Conservation (phyloP, 176 grass and related monocot species). For the Areca catechu region DNA sequence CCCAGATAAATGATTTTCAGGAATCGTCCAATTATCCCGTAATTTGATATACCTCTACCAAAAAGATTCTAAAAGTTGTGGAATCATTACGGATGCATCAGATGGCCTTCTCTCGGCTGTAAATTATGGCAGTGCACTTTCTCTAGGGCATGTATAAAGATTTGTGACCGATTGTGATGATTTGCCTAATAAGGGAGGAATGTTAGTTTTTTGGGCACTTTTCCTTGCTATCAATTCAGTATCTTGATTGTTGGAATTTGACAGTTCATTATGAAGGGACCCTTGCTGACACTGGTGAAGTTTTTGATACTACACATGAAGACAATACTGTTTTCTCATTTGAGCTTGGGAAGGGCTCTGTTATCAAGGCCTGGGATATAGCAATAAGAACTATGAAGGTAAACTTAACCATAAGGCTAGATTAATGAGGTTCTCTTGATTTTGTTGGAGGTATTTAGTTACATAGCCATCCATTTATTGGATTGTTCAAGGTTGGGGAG, state of each 20-base stretch:
- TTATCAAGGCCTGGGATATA: conserved; percentile 95
- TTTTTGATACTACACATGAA: conserved; percentile 93
- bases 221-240: not conserved
- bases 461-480: no score
- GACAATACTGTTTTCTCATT: conserved; percentile 95
- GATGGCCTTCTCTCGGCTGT: no score
- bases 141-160: not conserved
- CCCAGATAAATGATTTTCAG: no score
- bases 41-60: no score
- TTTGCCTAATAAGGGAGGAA: not conserved
- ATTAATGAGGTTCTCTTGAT: no score
- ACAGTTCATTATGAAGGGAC: conserved; percentile 94
- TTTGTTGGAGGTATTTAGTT: no score
- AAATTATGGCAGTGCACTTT: no score
- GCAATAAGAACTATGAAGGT: conserved; percentile 97
- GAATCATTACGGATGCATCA: no score
- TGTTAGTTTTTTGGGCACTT: not conserved
- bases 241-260: not conserved
- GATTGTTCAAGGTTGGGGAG: conserved; percentile 68
- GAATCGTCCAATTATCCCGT: no score
- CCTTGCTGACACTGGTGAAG: conserved; percentile 73
- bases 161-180: not conserved
- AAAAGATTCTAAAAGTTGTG: no score
- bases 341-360: conserved; percentile 70
- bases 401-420: not conserved